Conservation (phyloP, 192 early-diverging fungal genomes). For the Backusella morwellensis region DNA sequence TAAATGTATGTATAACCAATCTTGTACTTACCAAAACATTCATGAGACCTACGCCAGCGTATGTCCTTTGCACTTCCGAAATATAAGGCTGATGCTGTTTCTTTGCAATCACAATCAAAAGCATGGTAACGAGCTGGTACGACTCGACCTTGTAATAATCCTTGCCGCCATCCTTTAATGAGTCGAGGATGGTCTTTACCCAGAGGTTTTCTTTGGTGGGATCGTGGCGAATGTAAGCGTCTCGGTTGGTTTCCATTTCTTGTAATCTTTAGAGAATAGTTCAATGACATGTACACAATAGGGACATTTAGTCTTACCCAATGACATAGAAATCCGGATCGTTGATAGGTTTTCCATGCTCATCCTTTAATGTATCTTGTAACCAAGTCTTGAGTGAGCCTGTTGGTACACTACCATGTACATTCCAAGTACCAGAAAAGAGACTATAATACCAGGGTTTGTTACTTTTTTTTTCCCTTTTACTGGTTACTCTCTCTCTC, state of each 20-base stretch:
- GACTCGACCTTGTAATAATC: conserved; percentile 70
- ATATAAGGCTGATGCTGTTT: conserved; percentile 49
- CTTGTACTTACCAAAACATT: conserved; percentile 56
- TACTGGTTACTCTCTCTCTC: neutral
- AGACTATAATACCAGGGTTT: conserved; percentile 29
- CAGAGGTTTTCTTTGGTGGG: conserved; percentile 78
- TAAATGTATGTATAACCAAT: neutral
- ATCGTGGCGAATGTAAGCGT: conserved; percentile 84
- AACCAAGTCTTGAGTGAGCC: conserved; percentile 67
- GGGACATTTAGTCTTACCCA: conserved; percentile 46
- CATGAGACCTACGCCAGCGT: conserved; percentile 83
- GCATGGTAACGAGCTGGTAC: conserved; percentile 87
- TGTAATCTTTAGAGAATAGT: conserved; percentile 61
- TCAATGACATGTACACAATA: too few relatives aligned
- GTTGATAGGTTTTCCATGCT: conserved; percentile 30
- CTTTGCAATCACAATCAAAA: conserved; percentile 79
- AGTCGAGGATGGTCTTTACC: conserved; percentile 68
- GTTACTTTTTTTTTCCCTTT: neutral
- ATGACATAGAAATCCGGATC: conserved; percentile 70
- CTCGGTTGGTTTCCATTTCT: conserved; percentile 83
- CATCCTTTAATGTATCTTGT: conserved; percentile 34
- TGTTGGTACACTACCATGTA: conserved; percentile 70
- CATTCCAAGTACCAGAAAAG: conserved; percentile 91
- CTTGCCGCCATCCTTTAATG: conserved; percentile 50
- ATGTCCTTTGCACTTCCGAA: conserved; percentile 61